Base-by-base conservation (phyloP, 441 rosid species). In the Kokia cookei region DNA sequence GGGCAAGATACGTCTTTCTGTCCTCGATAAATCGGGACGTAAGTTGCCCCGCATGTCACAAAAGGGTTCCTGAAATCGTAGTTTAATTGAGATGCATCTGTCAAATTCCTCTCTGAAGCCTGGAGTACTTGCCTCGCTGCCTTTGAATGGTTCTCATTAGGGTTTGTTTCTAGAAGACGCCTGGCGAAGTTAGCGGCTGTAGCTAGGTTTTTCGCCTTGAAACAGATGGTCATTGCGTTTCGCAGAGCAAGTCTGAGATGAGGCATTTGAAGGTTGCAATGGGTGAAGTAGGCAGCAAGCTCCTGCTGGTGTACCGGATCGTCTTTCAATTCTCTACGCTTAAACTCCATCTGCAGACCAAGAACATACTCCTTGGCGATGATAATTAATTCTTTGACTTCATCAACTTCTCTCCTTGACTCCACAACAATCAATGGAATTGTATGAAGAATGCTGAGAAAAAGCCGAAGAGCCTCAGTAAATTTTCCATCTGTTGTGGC, bases 201-300 rank as follows among this genome's bases (percentile, higher is more conserved):
- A 2, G 90, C 88, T 8, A 86, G 77, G 84, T 93, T 93, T 86
- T 65, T 90, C 3, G 89, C 79, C 83, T 81, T 93, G 84, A 51
- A 93, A 87, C 92, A 88, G 13, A 89, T 82, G 2, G 80, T 69
- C 96, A 93, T 91, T 24, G 96, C 98, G 48, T 86, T 90, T 24
- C 53, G 80, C 75, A 89, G 74, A 12, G 97, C 98, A 0, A 93
- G 90, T 80, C 97, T 73, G 47, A 86, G 69, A 78, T 93, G 98
- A 62, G 97, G 94, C 76, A 75, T 57, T 75, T 90, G 96, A 79
- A 93, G 94, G 75, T 85, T 88, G 81, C 95, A 89, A 79, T 93
- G 93, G 61, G 98, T 91, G 84, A 93, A 91, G 83, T 93, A 93
- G 65, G 97, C 96, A 14, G 97, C 96, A 8, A 92, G 96, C 84